Percentiles rank a stretch among this genome's conserved stretches.
Evolutionary conservation across 2,329 filamentous ascomycete species (phyloP).

Genomic region (Pseudopyrenochaeta lycopersici): DNA sequence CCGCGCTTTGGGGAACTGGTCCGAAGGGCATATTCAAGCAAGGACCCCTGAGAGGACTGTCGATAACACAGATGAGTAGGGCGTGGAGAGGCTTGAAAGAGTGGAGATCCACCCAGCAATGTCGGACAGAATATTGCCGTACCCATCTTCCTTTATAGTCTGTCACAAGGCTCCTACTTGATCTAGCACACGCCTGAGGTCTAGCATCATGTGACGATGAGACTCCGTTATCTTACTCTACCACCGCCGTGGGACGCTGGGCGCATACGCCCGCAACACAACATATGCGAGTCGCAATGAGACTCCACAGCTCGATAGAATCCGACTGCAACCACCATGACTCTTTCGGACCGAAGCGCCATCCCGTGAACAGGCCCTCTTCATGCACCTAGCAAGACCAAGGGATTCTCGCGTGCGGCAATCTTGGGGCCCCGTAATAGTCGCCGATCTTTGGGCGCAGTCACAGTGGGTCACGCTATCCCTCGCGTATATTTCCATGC

Average conservation of each 20-base stretch:
- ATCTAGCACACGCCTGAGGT: slow-evolving; percentile 12
- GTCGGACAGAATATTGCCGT: background rate
- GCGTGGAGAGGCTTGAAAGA: background rate
- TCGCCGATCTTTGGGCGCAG: slow-evolving; percentile 32
- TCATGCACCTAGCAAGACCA: slow-evolving; percentile 28
- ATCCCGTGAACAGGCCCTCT: slow-evolving; percentile 23
- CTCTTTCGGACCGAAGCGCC: slow-evolving; percentile 31
- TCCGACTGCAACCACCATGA: slow-evolving; percentile 18
- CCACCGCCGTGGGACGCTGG: slow-evolving; percentile 22
- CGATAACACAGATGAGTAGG: slow-evolving; percentile 1
- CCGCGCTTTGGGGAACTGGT: slow-evolving; percentile 55
- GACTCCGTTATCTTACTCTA: slow-evolving; percentile 26
- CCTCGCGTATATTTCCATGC: slow-evolving; percentile 32
- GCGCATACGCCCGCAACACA: slow-evolving; percentile 27
- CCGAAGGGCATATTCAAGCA: slow-evolving; percentile 22
- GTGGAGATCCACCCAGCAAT: background rate
- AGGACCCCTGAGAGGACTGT: slow-evolving; percentile 1
- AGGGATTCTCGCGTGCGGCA: slow-evolving; percentile 15
- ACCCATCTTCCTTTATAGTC: slow-evolving; percentile 29
- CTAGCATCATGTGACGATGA: slow-evolving; percentile 33
- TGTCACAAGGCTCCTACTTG: slow-evolving; percentile 8
- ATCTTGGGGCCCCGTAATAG: slow-evolving; percentile 16
- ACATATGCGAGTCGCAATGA: slow-evolving; percentile 24
- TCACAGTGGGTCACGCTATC: slow-evolving; percentile 34
- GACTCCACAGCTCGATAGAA: slow-evolving; percentile 16